phyloP scores from a whole-genome alignment of 345 rosid species.

The Melaleuca quinquenervia region DNA sequence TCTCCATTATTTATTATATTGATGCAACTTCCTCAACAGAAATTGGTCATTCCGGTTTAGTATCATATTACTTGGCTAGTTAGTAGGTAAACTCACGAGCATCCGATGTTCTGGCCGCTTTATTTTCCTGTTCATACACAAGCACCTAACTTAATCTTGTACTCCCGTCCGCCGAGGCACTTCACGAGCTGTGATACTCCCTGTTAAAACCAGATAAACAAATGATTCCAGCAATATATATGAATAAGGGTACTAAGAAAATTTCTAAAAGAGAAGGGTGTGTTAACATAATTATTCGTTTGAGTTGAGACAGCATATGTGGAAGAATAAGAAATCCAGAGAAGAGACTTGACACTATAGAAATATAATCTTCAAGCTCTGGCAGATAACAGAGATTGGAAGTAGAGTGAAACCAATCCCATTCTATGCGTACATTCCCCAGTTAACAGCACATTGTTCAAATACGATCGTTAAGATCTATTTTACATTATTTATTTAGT shows the following conservation, averaged over 20 bases:
- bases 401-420: not conserved
- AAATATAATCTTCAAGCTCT: not conserved
- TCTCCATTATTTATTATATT: not conserved
- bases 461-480: too few relatives aligned
- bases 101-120: not conserved
- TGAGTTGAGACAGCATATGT: not conserved
- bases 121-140: not conserved
- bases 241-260: not conserved
- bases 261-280: not conserved
- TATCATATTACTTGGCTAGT: not conserved
- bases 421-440: not conserved
- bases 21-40: not conserved
- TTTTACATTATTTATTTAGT: not conserved
- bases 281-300: not conserved
- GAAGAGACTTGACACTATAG: not conserved
- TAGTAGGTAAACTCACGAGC: not conserved
- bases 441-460: not conserved
- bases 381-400: not conserved
- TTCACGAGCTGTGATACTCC: slow-evolving; percentile 42
- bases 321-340: not conserved
- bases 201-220: slow-evolving; percentile 19
- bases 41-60: slow-evolving; percentile 39
- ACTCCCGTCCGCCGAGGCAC: slow-evolving; percentile 50
- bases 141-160: slow-evolving; percentile 20
- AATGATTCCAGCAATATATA: not conserved